Evolutionary conservation across 345 rosid species (phyloP).

Genomic region (Euphorbia lathyris): DNA sequence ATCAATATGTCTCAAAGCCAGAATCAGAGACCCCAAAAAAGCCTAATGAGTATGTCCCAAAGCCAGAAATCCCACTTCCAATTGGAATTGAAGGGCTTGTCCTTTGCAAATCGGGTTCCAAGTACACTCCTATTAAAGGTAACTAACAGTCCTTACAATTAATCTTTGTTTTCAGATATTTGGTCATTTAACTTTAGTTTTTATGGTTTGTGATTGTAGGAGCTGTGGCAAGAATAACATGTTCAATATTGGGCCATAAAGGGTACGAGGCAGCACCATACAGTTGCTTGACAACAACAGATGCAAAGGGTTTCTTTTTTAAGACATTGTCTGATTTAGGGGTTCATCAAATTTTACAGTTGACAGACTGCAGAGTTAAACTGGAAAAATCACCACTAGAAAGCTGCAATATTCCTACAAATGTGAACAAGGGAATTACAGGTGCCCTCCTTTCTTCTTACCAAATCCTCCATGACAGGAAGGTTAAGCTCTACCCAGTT

Average conservation of each 20-base stretch:
- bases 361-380: slow-evolving; percentile 12
- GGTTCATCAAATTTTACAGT: neutral
- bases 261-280: slow-evolving; percentile 12
- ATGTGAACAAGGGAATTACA: slow-evolving; percentile 43
- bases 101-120: slow-evolving; percentile 13
- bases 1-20: neutral
- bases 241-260: slow-evolving; percentile 11
- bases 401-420: slow-evolving; percentile 32
- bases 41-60: neutral
- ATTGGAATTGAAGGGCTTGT: slow-evolving; percentile 13
- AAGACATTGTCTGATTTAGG: neutral
- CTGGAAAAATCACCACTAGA: slow-evolving; percentile 18
- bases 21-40: neutral
- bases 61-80: slow-evolving; percentile 1
- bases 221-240: slow-evolving; percentile 19
- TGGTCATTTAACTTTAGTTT: no score
- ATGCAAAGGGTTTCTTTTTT: slow-evolving; percentile 26
- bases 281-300: slow-evolving; percentile 14
- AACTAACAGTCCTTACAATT: neutral
- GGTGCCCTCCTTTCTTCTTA: slow-evolving; percentile 44
- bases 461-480: slow-evolving; percentile 28
- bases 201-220: neutral
- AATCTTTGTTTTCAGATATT: no score
- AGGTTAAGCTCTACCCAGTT: slow-evolving; percentile 33
- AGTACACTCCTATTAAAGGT: slow-evolving; percentile 17